These are phyloP conservation scores for Anacardium occidentale DNA, from an alignment of 345 rosid genomes.

Conservation along the genomic window DNA sequence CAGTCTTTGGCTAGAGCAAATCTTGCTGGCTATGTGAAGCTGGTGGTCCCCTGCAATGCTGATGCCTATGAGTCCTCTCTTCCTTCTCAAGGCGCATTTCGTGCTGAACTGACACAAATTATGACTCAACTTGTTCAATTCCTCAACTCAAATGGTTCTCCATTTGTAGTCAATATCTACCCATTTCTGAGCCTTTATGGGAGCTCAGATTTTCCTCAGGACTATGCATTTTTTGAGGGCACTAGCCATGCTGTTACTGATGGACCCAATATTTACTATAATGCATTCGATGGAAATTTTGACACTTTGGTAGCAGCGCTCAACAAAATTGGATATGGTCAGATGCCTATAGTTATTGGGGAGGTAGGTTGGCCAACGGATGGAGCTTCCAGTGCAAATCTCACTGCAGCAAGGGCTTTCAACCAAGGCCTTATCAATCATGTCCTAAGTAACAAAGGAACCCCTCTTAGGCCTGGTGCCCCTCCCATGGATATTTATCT, in stretches of 20 bases:
- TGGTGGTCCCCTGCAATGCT: constrained; percentile 95
- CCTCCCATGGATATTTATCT: constrained; percentile 85
- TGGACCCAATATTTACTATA: constrained; percentile 71
- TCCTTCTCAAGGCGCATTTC: constrained; percentile 90
- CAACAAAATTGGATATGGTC: constrained; percentile 73
- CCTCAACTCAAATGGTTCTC: constrained; percentile 86
- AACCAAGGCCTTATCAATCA: constrained; percentile 85
- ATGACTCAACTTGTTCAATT: constrained; percentile 78
- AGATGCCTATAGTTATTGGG: constrained; percentile 89
- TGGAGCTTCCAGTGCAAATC: constrained; percentile 78
- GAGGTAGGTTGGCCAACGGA: constrained; percentile 98
- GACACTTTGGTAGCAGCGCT: constrained; percentile 94
- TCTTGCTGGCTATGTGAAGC: constrained; percentile 78
- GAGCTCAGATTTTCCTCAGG: constrained; percentile 90
- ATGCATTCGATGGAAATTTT: constrained; percentile 90
- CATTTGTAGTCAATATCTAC: constrained; percentile 86
- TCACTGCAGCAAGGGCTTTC: constrained; percentile 79
- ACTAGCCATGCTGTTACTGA: constrained; percentile 78
- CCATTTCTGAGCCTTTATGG: constrained; percentile 95
- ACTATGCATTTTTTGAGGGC: constrained; percentile 87
- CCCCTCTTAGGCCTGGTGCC: constrained; percentile 79
- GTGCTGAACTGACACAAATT: constrained; percentile 79
- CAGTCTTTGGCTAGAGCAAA: constrained; percentile 77
- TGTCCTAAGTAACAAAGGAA: constrained; percentile 69
- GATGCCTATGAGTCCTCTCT: constrained; percentile 82